Evolutionary conservation across 2,329 filamentous ascomycete species (phyloP).

Genomic region (Phoma herbarum): DNA sequence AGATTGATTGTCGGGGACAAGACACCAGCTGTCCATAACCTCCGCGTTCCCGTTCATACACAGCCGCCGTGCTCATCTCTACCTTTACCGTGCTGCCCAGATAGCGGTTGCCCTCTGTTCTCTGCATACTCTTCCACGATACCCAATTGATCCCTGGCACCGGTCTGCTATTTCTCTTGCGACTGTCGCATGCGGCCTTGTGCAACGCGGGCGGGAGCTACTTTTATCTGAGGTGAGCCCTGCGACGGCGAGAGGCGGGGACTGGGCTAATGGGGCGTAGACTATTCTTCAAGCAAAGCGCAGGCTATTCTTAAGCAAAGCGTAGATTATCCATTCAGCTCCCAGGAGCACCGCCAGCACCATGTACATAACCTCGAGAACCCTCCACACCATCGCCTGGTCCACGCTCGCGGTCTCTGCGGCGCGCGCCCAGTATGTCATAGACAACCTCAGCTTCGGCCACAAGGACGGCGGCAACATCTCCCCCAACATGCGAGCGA

Average conservation of each 20-base stretch:
- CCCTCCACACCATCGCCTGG: conserved; percentile 54
- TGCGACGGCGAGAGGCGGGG: background rate
- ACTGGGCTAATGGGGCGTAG: background rate
- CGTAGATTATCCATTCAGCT: too few species aligned
- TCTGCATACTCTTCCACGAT: conserved; percentile 33
- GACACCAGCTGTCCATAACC: conserved; percentile 49
- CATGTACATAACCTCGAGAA: conserved; percentile 48
- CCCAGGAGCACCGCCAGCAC: conserved; percentile 22
- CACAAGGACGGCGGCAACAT: conserved; percentile 70
- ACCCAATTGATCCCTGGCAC: conserved; percentile 34
- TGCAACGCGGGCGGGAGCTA: conserved; percentile 30
- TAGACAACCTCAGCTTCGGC: conserved; percentile 81
- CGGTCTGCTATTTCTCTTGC: conserved; percentile 12
- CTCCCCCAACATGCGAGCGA: conserved; percentile 65
- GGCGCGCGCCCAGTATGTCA: conserved; percentile 70
- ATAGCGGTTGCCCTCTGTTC: conserved; percentile 31
- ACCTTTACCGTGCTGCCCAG: conserved; percentile 27
- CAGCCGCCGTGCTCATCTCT: conserved; percentile 23
- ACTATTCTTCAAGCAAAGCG: background rate
- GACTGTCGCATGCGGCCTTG: conserved; percentile 18
- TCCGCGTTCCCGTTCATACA: conserved; percentile 23
- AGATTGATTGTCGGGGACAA: conserved; percentile 35
- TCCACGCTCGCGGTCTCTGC: conserved; percentile 59
- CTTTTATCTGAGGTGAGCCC: background rate
- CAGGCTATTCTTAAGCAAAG: too few species aligned